phyloP scores from a whole-genome alignment of 2,329 filamentous ascomycete species.

The Atkinsonella hypoxylon region DNA sequence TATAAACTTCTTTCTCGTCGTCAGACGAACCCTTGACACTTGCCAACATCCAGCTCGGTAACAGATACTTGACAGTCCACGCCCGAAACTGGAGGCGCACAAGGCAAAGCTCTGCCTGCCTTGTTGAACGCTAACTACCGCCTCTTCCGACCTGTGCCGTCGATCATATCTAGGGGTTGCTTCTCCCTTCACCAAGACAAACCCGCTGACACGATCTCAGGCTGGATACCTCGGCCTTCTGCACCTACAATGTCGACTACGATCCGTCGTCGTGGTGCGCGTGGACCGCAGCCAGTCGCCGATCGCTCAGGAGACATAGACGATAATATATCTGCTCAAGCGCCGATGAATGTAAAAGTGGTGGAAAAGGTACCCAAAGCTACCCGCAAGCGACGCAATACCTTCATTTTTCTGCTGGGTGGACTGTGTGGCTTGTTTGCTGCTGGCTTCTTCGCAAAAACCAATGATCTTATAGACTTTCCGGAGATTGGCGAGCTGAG shows the following conservation, averaged over 20 bases:
- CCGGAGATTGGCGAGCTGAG: conserved; percentile 59
- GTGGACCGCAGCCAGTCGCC: conserved; percentile 12
- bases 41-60: not conserved
- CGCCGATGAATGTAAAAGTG: conserved; percentile 27
- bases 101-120: not conserved
- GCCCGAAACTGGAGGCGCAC: not conserved
- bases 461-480: conserved; percentile 79
- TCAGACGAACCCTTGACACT: not conserved
- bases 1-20: not conserved
- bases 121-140: not conserved
- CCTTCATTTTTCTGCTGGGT: conserved; percentile 76
- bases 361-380: conserved; percentile 31
- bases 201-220: not conserved
- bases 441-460: conserved; percentile 81
- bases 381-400: conserved; percentile 59
- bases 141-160: not conserved
- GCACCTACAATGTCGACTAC: conserved; percentile 14
- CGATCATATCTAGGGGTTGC: not conserved
- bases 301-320: conserved; percentile 15
- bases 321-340: conserved; percentile 15
- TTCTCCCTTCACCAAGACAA: too few species aligned
- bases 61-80: not conserved
- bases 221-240: not conserved
- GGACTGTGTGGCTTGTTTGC: conserved; percentile 82
- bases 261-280: conserved; percentile 20